Evolutionary conservation across 495 filamentous ascomycete species (phyloP).

Genomic region (Immersiella caudata): DNA sequence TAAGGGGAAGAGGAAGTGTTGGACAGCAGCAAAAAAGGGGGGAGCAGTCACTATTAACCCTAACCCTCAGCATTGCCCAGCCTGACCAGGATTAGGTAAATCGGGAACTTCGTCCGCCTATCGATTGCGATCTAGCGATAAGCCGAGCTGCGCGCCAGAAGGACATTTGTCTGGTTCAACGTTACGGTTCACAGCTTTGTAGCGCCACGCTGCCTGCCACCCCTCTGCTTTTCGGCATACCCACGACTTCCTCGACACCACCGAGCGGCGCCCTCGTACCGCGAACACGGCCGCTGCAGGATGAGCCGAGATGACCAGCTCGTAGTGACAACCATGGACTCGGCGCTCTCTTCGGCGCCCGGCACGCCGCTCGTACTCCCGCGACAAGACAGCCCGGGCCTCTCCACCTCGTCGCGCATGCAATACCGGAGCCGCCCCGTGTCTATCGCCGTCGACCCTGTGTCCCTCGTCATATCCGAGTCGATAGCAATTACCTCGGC

Average conservation of each 20-base stretch:
- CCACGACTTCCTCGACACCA: not conserved
- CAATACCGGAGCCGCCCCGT: conserved; percentile 55
- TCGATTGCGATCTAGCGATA: not conserved
- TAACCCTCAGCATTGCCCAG: not conserved
- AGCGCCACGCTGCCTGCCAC: not conserved
- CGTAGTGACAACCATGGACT: conserved; percentile 40
- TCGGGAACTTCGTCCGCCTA: not conserved
- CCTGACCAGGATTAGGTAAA: not conserved
- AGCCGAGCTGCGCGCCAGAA: conserved; percentile 11
- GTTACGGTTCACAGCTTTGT: not conserved
- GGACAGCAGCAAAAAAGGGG: not conserved
- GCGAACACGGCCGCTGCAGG: conserved; percentile 27
- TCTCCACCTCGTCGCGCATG: conserved; percentile 40
- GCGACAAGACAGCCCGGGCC: conserved; percentile 19
- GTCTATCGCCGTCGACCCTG: conserved; percentile 87
- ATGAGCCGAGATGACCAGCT: conserved; percentile 51
- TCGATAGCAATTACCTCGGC: conserved; percentile 97
- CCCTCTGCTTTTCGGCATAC: not conserved
- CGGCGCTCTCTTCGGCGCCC: conserved; percentile 31
- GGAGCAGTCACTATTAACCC: not conserved
- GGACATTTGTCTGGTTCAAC: conserved; percentile 21
- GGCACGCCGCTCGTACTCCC: conserved; percentile 21
- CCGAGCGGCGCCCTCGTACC: conserved; percentile 23
- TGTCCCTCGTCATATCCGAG: conserved; percentile 96
- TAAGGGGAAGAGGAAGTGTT: no score